These are phyloP conservation scores for Heterobasidion irregulare DNA, from an alignment of 1,284 basidiomycete species.

Conservation along the genomic window DNA sequence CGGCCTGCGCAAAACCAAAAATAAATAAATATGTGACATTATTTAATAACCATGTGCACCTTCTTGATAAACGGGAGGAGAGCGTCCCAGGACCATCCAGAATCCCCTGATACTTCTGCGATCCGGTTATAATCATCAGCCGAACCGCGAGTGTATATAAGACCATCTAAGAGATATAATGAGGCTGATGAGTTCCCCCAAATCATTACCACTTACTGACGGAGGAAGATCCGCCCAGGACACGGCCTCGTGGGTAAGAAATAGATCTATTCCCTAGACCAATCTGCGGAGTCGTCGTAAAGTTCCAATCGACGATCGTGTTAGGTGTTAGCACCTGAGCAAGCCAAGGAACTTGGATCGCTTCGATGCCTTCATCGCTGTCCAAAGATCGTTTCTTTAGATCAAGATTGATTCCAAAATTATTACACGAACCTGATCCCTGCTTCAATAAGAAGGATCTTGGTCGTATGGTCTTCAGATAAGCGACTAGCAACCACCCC, in stretches of 20 bases:
- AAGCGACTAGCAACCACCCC: constrained; percentile 13
- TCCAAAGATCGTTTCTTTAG: neutral
- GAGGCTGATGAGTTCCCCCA: too few species aligned
- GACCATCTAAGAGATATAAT: constrained; percentile 12
- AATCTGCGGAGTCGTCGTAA: constrained; percentile 13
- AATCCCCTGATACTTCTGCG: constrained; percentile 18
- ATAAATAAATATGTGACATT: neutral
- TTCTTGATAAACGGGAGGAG: constrained; percentile 6
- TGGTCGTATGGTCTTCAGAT: constrained; percentile 9
- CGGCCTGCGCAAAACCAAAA: constrained; percentile 18
- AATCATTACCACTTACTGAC: neutral
- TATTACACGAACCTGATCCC: neutral
- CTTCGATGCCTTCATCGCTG: neutral
- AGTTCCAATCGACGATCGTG: constrained; percentile 14
- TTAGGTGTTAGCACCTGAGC: neutral
- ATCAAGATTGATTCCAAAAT: too few species aligned
- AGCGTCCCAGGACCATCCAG: constrained; percentile 22
- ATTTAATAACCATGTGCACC: neutral
- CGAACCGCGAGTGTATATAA: constrained; percentile 22
- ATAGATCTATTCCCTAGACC: constrained; percentile 14
- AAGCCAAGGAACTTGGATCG: neutral
- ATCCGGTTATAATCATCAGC: constrained; percentile 20
- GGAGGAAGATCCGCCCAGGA: constrained; percentile 29
- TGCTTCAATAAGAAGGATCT: constrained; percentile 16
- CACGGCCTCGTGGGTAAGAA: constrained; percentile 23